Evolutionary conservation across 768 basidiomycete genomes (phyloP).

Genomic region (Naematelia encephala): DNA sequence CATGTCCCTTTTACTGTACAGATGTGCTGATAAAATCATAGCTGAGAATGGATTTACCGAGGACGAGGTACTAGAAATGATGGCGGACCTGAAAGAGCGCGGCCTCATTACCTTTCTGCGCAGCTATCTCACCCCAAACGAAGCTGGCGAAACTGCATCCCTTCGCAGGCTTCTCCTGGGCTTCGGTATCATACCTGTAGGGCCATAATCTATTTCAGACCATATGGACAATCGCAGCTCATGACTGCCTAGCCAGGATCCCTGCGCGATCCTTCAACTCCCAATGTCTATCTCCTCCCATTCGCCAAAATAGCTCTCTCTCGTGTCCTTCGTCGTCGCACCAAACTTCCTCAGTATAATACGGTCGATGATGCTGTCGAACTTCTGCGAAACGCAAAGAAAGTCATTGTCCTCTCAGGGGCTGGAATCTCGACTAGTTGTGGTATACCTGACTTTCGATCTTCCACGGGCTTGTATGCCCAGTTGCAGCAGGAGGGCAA

Average conservation of each 20-base stretch:
- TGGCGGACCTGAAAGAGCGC: constrained; percentile 29
- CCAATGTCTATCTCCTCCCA: constrained; percentile 25
- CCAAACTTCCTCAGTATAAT: constrained; percentile 41
- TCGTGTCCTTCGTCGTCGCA: constrained; percentile 44
- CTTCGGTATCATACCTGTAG: constrained; percentile 37
- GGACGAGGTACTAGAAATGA: constrained; percentile 29
- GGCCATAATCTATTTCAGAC: constrained; percentile 8
- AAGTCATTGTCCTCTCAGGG: constrained; percentile 48
- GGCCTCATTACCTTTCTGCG: constrained; percentile 39
- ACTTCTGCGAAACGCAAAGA: constrained; percentile 41
- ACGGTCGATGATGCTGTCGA: constrained; percentile 47
- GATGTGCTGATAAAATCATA: constrained; percentile 1
- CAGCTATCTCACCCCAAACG: constrained; percentile 21
- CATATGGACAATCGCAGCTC: not conserved
- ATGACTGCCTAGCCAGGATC: constrained; percentile 17
- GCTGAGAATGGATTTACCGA: constrained; percentile 40
- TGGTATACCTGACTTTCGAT: constrained; percentile 61
- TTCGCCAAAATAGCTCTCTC: constrained; percentile 36
- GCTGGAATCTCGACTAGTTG: constrained; percentile 50
- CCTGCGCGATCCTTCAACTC: constrained; percentile 26
- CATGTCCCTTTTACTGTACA: not conserved
- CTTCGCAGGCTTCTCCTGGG: constrained; percentile 35
- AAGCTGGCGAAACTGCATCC: constrained; percentile 14
- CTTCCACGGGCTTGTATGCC: constrained; percentile 45
- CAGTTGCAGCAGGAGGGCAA: constrained; percentile 44